These are phyloP conservation scores for Quercus gilva DNA, from an alignment of 306 rosid species.

Conservation along the genomic window DNA sequence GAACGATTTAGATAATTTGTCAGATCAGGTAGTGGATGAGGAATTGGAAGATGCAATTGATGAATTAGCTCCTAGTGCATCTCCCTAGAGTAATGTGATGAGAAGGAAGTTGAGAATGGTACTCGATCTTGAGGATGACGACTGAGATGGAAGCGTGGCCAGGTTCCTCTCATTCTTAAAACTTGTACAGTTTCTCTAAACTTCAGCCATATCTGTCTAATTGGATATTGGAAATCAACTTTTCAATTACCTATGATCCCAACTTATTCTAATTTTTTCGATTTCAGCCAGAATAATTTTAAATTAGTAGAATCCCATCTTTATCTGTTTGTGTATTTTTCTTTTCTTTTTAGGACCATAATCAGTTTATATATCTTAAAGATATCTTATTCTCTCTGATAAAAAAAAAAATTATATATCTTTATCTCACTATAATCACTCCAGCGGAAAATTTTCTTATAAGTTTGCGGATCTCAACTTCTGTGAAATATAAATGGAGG, in stretches of 20 bases:
- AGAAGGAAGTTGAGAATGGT: constrained; percentile 85
- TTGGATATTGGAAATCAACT: not conserved
- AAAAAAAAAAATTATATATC: too few relatives aligned
- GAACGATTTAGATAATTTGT: constrained; percentile 1
- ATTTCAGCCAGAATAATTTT: not conserved
- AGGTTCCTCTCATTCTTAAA: constrained; percentile 4
- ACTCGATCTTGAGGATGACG: constrained; percentile 76
- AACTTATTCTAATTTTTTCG: not conserved
- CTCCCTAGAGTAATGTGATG: constrained; percentile 33
- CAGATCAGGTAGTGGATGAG: constrained; percentile 26
- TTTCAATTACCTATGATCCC: not conserved
- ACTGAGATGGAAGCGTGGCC: constrained; percentile 39
- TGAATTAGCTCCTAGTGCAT: constrained; percentile 38
- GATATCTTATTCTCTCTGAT: too few relatives aligned
- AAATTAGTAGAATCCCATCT: not conserved
- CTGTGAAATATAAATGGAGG: not conserved
- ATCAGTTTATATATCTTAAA: not conserved
- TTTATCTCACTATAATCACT: too few relatives aligned
- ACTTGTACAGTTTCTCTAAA: not conserved
- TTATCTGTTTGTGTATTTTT: not conserved
- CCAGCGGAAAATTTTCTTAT: not conserved
- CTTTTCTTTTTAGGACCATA: not conserved
- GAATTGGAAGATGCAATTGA: constrained; percentile 72
- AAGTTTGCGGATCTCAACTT: not conserved
- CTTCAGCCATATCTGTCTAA: not conserved